Conservation (phyloP, 2,329 filamentous ascomycete genomes). For the Hymenoscyphus albidus region DNA sequence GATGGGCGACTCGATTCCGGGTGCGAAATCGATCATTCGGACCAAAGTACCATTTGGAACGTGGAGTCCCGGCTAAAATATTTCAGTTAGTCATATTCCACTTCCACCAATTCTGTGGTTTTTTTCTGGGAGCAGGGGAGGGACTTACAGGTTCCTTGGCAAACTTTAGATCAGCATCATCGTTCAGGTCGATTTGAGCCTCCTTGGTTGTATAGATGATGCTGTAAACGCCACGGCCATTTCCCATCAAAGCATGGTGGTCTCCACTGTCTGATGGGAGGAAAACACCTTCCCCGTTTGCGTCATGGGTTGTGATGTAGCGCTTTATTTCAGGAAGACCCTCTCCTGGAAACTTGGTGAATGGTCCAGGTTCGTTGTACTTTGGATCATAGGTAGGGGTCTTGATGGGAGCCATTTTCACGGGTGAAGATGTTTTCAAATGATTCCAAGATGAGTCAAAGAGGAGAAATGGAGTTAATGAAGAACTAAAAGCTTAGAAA, state of each 20-base stretch:
- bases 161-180: slow-evolving; percentile 12
- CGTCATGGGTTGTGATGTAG: slow-evolving; percentile 22
- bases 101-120: not conserved
- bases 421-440: not conserved
- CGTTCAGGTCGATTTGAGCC: slow-evolving; percentile 22
- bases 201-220: slow-evolving; percentile 22
- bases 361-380: not conserved
- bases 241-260: slow-evolving; percentile 18
- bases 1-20: slow-evolving; percentile 28
- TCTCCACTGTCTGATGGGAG: slow-evolving; percentile 18
- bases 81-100: not conserved
- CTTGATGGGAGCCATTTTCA: not conserved
- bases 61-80: slow-evolving; percentile 4
- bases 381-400: not conserved
- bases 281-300: slow-evolving; percentile 22
- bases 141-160: slow-evolving; percentile 1
- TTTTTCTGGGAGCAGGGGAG: not conserved
- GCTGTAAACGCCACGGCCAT: slow-evolving; percentile 16
- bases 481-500: not conserved
- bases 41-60: slow-evolving; percentile 9
- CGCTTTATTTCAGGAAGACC: slow-evolving; percentile 17
- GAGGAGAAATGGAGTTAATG: not conserved
- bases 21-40: slow-evolving; percentile 16
- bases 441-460: not conserved
- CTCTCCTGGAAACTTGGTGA: slow-evolving; percentile 17